Conservation (phyloP, 2,329 filamentous ascomycete species). For the Stagonosporopsis rhizophila region DNA sequence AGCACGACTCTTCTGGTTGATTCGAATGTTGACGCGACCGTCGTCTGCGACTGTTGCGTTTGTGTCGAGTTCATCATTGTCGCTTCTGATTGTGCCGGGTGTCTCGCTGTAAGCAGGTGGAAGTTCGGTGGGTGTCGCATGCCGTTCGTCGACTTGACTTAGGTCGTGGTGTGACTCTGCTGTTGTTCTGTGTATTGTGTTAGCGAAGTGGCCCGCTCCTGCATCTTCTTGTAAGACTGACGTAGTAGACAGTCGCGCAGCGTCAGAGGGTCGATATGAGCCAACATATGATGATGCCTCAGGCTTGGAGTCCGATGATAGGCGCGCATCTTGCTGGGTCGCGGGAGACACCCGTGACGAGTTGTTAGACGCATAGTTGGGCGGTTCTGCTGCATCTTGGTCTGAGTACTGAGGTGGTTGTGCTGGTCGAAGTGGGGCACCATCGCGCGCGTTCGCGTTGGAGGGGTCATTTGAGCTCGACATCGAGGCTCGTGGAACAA, state of each 20-base stretch:
- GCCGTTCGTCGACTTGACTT: constrained; percentile 24
- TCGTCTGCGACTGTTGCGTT: constrained; percentile 54
- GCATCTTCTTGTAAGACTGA: constrained; percentile 9
- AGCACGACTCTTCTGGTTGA: constrained; percentile 47
- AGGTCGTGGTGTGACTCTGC: constrained; percentile 24
- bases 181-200: constrained; percentile 21
- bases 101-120: constrained; percentile 52
- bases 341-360: constrained; percentile 9
- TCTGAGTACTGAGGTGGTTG: constrained; percentile 19
- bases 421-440: constrained; percentile 27
- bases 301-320: constrained; percentile 26
- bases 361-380: constrained; percentile 13
- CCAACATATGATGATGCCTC: constrained; percentile 38
- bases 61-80: constrained; percentile 50
- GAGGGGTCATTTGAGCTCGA: constrained; percentile 30
- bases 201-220: constrained; percentile 8
- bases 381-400: constrained; percentile 20
- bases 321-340: constrained; percentile 5
- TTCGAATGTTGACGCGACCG: constrained; percentile 52
- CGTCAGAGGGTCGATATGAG: constrained; percentile 37
- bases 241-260: constrained; percentile 21
- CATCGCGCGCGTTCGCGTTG: constrained; percentile 23
- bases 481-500: constrained; percentile 20
- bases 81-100: constrained; percentile 49
- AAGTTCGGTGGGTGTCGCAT: constrained; percentile 25